Base-by-base conservation (phyloP, 768 basidiomycete species). In the Rhodotorula toruloides region DNA sequence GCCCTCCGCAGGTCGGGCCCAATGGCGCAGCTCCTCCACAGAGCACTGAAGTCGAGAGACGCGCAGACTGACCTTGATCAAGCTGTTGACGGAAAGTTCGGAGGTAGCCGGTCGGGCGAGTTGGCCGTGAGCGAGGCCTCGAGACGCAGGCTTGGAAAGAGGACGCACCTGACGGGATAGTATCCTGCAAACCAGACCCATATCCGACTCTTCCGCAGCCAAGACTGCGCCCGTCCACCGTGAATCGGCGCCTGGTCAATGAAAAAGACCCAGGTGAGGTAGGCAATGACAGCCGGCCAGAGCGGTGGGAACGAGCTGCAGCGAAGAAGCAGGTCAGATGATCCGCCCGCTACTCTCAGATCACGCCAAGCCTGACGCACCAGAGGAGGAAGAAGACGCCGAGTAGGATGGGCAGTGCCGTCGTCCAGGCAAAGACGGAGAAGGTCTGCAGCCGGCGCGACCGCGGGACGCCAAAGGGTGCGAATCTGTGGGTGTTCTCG, bases 341-440 rank as follows among this genome's bases (percentile, higher is more conserved):
- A 29, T 42, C 27, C n/a, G 49, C 58, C 14, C 22, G 31, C 21
- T 17, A 25, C 29, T 11, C 21, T 40, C 31, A 61, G 49, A 31
- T 31, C 48, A 25, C 31, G 54, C 6, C 37, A 6, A 63, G 13
- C 32, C 25, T 22, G 16, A 17, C 87, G 75, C 74, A 92, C 93
- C 89, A 87, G 50, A 92, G 81, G n/a, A 88, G 75, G 40, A 94
- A 80, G 80, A 91, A 96, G 48, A 83, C 57, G 71, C 83, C 83
- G 21, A 84, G 77, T 27, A 83, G 82, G 61, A 87, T 81, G 5
- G 88, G 82, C 58, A 96, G 85, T 77, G 86, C 79, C n/a, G 87
- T 84, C 36, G 89, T 89, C 91, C 90, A 94, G 57, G 86, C 70
- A 22, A 92, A 89, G 52, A 98, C 94, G 0, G 84, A 87, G 69